These are phyloP conservation scores for Ascochyta pisi DNA, from an alignment of 2,329 filamentous ascomycete genomes.

Conservation along the genomic window DNA sequence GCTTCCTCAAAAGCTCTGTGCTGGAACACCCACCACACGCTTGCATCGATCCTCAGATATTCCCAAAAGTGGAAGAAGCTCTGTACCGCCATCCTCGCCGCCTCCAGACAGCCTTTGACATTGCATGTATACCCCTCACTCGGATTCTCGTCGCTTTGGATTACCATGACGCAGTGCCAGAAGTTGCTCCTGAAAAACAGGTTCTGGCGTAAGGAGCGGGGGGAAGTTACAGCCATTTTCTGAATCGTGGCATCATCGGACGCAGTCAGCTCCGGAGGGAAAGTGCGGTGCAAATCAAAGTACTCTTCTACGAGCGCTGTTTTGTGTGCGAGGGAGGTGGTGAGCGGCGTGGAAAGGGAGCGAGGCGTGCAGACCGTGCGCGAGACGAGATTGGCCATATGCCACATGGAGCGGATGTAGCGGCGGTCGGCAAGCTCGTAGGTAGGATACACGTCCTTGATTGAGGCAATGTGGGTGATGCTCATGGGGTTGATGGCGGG, in stretches of 20 bases:
- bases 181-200: constrained; percentile 83
- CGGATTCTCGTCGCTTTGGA: constrained; percentile 73
- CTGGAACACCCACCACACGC: constrained; percentile 86
- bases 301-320: constrained; percentile 74
- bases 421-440: constrained; percentile 48
- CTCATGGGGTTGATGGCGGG: constrained; percentile 60
- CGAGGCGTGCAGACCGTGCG: constrained; percentile 77
- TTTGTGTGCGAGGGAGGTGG: constrained; percentile 71
- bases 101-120: constrained; percentile 73
- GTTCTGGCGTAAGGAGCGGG: constrained; percentile 74
- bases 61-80: constrained; percentile 77
- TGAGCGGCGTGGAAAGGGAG: constrained; percentile 75
- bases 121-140: constrained; percentile 62
- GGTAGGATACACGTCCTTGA: constrained; percentile 47
- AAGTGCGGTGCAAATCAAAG: constrained; percentile 73
- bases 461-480: constrained; percentile 57
- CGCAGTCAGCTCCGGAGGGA: constrained; percentile 73
- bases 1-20: constrained; percentile 81
- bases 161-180: constrained; percentile 81
- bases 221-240: constrained; percentile 64
- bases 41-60: constrained; percentile 72
- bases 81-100: constrained; percentile 75
- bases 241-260: constrained; percentile 69
- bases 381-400: constrained; percentile 78
- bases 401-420: constrained; percentile 80